Conservation (phyloP, 2,329 filamentous ascomycete species). For the Plectosphaerella cucumerina region DNA sequence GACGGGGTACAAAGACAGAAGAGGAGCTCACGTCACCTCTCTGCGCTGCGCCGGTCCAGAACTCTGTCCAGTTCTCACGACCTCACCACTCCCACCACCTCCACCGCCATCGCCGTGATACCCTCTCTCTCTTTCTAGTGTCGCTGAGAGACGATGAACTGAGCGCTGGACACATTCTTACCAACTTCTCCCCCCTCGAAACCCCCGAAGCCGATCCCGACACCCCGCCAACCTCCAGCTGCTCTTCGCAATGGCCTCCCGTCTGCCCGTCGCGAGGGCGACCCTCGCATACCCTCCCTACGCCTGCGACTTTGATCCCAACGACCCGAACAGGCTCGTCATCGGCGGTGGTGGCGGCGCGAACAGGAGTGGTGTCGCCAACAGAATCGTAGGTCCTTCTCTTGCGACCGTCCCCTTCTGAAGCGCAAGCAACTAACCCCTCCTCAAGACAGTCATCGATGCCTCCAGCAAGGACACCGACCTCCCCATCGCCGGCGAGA, state of each 20-base stretch:
- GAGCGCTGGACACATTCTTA: too few relatives aligned
- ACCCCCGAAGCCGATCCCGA: neutral
- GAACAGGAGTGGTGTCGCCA: conserved; percentile 74
- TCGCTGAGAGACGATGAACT: too few relatives aligned
- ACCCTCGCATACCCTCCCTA: conserved; percentile 81
- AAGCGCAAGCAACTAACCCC: conserved; percentile 7
- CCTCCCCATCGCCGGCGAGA: conserved; percentile 62
- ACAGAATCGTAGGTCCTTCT: conserved; percentile 67
- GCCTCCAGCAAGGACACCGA: conserved; percentile 56
- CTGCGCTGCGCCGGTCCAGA: too few relatives aligned
- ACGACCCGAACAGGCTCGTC: conserved; percentile 69
- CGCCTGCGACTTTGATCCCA: conserved; percentile 81
- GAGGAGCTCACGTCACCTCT: too few relatives aligned
- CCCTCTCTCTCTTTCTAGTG: too few relatives aligned
- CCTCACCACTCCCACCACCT: too few relatives aligned
- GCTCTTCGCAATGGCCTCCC: conserved; percentile 26
- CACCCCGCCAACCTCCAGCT: neutral
- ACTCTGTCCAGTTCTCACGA: too few relatives aligned
- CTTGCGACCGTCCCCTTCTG: neutral
- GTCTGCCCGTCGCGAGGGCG: conserved; percentile 52
- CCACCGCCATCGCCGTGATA: too few relatives aligned
- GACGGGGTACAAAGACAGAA: too few relatives aligned
- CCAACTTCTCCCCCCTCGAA: neutral
- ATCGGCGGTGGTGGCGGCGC: conserved; percentile 87
- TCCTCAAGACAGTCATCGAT: conserved; percentile 65